Evolutionary conservation across 2,329 filamentous ascomycete species (phyloP).

Genomic region (Penicillium janthinellum): DNA sequence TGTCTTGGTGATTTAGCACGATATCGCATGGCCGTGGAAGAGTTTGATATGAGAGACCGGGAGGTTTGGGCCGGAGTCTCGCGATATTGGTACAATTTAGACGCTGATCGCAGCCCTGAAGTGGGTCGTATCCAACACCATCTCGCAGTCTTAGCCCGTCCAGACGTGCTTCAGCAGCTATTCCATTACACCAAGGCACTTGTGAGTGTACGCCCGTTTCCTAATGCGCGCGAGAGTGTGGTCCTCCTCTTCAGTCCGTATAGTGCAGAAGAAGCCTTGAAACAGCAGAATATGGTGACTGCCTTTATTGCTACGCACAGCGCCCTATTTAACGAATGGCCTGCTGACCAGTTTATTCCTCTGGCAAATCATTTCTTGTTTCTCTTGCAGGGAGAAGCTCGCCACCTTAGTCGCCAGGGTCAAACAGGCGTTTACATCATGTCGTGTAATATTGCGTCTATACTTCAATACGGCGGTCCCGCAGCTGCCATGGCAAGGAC

Average conservation of each 20-base stretch:
- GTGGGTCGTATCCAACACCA: conserved; percentile 86
- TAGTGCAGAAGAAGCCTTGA: conserved; percentile 33
- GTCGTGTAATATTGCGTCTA: conserved; percentile 56
- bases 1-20: conserved; percentile 83
- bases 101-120: conserved; percentile 72
- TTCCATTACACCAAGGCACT: conserved; percentile 63
- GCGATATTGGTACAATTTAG: conserved; percentile 80
- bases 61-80: conserved; percentile 82
- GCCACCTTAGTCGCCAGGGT: conserved; percentile 51
- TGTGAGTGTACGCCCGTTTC: conserved; percentile 57
- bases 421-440: conserved; percentile 58
- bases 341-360: conserved; percentile 42
- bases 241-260: conserved; percentile 57
- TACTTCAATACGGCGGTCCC: conserved; percentile 57
- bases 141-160: conserved; percentile 67
- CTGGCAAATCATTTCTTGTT: conserved; percentile 46
- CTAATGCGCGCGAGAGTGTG: conserved; percentile 59
- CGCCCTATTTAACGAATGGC: conserved; percentile 46
- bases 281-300: conserved; percentile 44
- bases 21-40: conserved; percentile 90
- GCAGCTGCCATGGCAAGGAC: conserved; percentile 34
- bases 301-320: conserved; percentile 58
- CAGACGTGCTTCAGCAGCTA: conserved; percentile 59
- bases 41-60: conserved; percentile 71
- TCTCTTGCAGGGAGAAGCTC: conserved; percentile 52